These are phyloP conservation scores for Saccharum spontaneum DNA, from an alignment of 176 grass and related monocot genomes.

Conservation along the genomic window DNA sequence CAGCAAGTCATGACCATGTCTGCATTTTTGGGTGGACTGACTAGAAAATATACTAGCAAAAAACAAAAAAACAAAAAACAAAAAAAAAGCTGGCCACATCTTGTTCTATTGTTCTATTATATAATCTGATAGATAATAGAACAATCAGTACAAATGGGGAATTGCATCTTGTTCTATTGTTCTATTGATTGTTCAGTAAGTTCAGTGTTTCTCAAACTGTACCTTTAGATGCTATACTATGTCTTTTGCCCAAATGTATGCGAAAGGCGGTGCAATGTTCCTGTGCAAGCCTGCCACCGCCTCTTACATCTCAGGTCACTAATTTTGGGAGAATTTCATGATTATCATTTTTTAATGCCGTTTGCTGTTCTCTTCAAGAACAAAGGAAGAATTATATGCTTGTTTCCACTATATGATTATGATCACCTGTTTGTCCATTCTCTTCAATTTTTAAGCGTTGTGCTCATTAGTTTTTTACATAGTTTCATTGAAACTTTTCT, in stretches of 20 bases:
- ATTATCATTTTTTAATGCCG: no score
- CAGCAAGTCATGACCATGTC: not conserved
- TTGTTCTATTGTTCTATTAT: not conserved
- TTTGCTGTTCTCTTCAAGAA: not conserved
- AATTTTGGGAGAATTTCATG: not conserved
- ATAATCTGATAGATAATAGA: slow-evolving; percentile 8
- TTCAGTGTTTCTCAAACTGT: not conserved
- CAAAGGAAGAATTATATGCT: not conserved
- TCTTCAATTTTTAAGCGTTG: not conserved
- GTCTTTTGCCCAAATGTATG: not conserved
- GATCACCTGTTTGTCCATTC: not conserved
- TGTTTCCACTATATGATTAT: not conserved
- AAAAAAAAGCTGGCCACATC: not conserved
- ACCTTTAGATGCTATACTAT: slow-evolving; percentile 11
- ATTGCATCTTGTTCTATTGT: not conserved
- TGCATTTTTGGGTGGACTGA: not conserved
- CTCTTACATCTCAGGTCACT: not conserved
- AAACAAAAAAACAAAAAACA: not conserved
- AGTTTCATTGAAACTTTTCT: not conserved
- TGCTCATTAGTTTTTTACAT: not conserved
- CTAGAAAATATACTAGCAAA: not conserved
- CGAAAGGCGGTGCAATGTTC: not conserved
- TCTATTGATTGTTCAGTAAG: slow-evolving; percentile 15
- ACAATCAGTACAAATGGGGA: no score
- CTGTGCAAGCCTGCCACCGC: not conserved